A percentile compares a stretch with the other conserved stretches of the same genome.
These are phyloP conservation scores for Suhomyces tanzawaensis DNA, from an alignment of 805 yeast species.

Conservation along the genomic window DNA sequence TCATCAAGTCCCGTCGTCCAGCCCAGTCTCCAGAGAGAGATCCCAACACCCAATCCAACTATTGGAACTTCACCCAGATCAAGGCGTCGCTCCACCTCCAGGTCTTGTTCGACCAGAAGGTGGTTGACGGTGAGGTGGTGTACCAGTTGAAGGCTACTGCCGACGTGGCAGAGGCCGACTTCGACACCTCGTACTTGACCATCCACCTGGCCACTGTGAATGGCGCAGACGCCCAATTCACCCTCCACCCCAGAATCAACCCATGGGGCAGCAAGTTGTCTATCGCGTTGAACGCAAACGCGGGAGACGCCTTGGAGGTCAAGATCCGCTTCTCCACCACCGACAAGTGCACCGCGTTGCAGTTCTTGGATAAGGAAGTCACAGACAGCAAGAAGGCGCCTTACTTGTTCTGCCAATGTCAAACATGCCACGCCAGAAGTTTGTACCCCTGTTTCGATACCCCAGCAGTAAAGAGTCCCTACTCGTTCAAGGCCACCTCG, in stretches of 20 bases:
- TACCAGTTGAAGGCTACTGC: conserved; percentile 15
- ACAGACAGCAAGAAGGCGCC: conserved; percentile 32
- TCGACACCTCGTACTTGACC: conserved; percentile 29
- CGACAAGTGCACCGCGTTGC: conserved; percentile 31
- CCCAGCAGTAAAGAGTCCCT: conserved; percentile 31
- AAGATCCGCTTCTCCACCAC: conserved; percentile 26
- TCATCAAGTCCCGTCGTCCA: conserved; percentile 27
- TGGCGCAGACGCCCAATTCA: conserved; percentile 12
- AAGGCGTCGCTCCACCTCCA: conserved; percentile 20
- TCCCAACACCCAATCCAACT: conserved; percentile 62
- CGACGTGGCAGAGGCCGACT: conserved; percentile 10
- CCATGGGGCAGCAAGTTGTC: conserved; percentile 28
- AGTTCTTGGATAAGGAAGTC: conserved; percentile 25
- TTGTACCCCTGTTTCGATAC: conserved; percentile 39
- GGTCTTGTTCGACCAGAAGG: conserved; percentile 24
- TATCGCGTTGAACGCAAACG: conserved; percentile 11
- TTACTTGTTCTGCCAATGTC: conserved; percentile 36
- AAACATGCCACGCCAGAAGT: conserved; percentile 36
- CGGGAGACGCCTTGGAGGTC: conserved; percentile 1
- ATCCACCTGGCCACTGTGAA: conserved; percentile 20
- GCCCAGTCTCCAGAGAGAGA: conserved; percentile 55
- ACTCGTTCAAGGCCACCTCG: conserved; percentile 24
- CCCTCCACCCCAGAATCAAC: conserved; percentile 12
- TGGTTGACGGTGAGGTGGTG: conserved; percentile 21
- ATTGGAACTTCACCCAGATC: conserved; percentile 19